phyloP scores from a whole-genome alignment of 768 basidiomycete species.

The Leccinum ochraceum region DNA sequence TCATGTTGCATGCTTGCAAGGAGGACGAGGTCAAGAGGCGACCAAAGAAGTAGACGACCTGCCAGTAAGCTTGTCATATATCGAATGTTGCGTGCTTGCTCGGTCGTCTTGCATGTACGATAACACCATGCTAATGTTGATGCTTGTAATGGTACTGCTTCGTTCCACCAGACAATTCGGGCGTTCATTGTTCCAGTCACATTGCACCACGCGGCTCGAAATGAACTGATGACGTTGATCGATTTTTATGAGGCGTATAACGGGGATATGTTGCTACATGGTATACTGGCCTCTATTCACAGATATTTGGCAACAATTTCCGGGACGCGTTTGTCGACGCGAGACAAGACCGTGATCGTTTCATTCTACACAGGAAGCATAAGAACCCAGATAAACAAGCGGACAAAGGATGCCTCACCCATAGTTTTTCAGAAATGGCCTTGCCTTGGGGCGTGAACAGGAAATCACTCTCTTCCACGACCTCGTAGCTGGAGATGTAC shows the following conservation, averaged over 20 bases:
- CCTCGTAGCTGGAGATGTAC: slow-evolving; percentile 26
- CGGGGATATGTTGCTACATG: background rate
- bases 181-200: background rate
- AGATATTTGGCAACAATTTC: slow-evolving; percentile 19
- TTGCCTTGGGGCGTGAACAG: slow-evolving; percentile 30
- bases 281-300: background rate
- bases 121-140: background rate
- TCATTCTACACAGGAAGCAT: slow-evolving; percentile 7
- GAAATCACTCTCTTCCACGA: slow-evolving; percentile 31
- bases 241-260: too few relatives aligned
- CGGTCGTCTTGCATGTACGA: slow-evolving; percentile 15
- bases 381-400: background rate
- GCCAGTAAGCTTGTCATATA: slow-evolving; percentile 5
- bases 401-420: slow-evolving; percentile 23
- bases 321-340: slow-evolving; percentile 15
- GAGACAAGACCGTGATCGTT: slow-evolving; percentile 18
- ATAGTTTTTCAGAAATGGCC: slow-evolving; percentile 26
- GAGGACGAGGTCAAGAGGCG: slow-evolving; percentile 84
- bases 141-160: background rate
- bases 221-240: background rate
- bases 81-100: slow-evolving; percentile 6
- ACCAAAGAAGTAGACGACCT: slow-evolving; percentile 32
- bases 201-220: background rate
- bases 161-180: background rate
- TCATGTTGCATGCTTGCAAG: slow-evolving; percentile 84